Conservation (phyloP, 148 eudicot genomes). For the Selenicereus undatus region DNA sequence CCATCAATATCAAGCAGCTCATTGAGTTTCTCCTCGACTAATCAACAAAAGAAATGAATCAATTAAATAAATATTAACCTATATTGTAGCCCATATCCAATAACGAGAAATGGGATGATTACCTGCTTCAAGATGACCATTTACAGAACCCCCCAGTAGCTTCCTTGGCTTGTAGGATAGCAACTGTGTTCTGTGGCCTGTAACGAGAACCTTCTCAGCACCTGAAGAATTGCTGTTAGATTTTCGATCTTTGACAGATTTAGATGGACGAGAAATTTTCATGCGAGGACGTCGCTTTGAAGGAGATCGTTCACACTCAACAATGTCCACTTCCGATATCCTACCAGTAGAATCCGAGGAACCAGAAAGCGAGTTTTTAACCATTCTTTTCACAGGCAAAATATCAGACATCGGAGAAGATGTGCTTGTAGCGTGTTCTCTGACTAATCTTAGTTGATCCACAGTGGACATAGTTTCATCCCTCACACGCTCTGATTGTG, state of each 20-base stretch:
- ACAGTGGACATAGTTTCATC: constrained; percentile 25
- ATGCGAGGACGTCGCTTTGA: constrained; percentile 33
- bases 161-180: constrained; percentile 47
- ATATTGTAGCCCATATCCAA: neutral
- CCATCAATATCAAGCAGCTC: constrained; percentile 77
- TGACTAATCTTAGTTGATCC: constrained; percentile 22
- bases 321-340: constrained; percentile 34
- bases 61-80: neutral
- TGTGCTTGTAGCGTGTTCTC: constrained; percentile 14
- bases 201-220: constrained; percentile 34
- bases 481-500: constrained; percentile 23
- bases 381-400: constrained; percentile 16
- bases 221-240: constrained; percentile 22
- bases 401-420: constrained; percentile 31
- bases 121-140: constrained; percentile 76
- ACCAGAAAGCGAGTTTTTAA: constrained; percentile 29
- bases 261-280: constrained; percentile 43
- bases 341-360: constrained; percentile 28
- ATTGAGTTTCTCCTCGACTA: constrained; percentile 88
- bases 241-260: constrained; percentile 58
- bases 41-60: constrained; percentile 19
- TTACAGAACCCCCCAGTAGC: constrained; percentile 42
- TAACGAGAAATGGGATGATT: constrained; percentile 12
- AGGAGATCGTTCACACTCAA: constrained; percentile 27
- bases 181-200: constrained; percentile 36